Evolutionary conservation across 306 rosid genomes (phyloP), one percentile per base, ranked within the genome.

Genomic region (barrel medic (Medicago truncatula)): DNA sequence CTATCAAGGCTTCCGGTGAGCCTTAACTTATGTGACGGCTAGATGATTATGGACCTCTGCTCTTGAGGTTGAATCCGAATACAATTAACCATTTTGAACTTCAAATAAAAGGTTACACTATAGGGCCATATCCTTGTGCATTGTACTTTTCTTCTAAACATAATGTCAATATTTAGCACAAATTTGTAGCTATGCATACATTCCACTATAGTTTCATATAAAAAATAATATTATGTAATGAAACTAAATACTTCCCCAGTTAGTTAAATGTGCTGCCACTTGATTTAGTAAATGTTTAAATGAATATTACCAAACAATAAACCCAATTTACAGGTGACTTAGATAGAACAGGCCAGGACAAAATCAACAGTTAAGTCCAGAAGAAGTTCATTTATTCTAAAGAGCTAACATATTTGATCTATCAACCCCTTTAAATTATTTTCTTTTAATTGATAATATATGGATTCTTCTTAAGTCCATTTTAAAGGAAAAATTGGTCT

Each of bases 41-140:
- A 59, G 71, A 63, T 59, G 44, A 39, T 58, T 68, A 78, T 11
- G 25, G 50, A 43, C 52, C 73, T 53, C 34, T 36, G 16, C 16
- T 38, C 43, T 53, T 39, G 20, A 17, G 44, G 59, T 46, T 12
- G 38, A 73, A 21, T 66, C 44, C 60, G 2, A 13, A 46, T 28
- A 50, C 75, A 80, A 16, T 17, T 50, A 67, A 80, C 4, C 46
- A 46, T 65, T 61, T 78, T 36, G 73, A 73, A 49, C 31, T 28
- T 28, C 31, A 28, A 28, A 10, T 41, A 79, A 20, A 14, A 70
- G 68, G 39, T 23, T 65, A 16, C 20, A 56, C 50, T 49, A 49
- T 20, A 50, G 34, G 44, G 71, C 6, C 43, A 54, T 17, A 14
- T 9, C 49, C 60, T 73, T 25, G 44, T 54, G 36, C 21, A 73